A percentile compares a stretch with the other conserved stretches of the same genome.
phyloP scores from a whole-genome alignment of 257 asterid genomes.

The Nicotiana sylvestris region DNA sequence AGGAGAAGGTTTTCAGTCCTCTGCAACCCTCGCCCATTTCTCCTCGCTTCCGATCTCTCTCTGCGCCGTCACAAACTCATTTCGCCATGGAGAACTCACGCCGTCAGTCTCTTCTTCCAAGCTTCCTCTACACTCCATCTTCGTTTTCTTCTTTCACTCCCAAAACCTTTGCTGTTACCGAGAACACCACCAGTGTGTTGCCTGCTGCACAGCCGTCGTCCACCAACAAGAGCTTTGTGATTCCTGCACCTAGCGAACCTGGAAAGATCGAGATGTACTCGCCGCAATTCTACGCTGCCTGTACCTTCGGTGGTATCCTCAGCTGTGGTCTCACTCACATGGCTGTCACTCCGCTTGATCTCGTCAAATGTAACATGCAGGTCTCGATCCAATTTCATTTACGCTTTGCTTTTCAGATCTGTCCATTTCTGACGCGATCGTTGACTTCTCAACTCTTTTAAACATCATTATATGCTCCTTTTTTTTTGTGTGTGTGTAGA shows the following conservation, averaged over 20 bases:
- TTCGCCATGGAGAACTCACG: constrained; percentile 30
- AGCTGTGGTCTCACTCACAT: constrained; percentile 95
- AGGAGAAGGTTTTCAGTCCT: neutral
- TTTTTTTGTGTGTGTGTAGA: neutral
- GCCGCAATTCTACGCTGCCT: constrained; percentile 75
- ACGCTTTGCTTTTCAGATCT: neutral
- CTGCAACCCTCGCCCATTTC: neutral
- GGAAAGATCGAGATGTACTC: constrained; percentile 81
- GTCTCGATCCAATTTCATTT: constrained; percentile 17
- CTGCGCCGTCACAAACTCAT: constrained; percentile 18
- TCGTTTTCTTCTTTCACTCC: constrained; percentile 38
- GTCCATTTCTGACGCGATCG: neutral
- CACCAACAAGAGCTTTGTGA: constrained; percentile 34
- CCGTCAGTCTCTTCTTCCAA: constrained; percentile 71
- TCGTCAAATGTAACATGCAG: constrained; percentile 98
- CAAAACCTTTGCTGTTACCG: constrained; percentile 29
- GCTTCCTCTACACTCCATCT: constrained; percentile 51
- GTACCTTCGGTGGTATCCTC: constrained; percentile 80
- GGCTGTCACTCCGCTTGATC: constrained; percentile 96
- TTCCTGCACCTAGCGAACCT: constrained; percentile 70
- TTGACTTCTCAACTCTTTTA: neutral
- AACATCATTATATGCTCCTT: neutral
- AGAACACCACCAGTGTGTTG: constrained; percentile 14
- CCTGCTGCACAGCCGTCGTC: constrained; percentile 15
- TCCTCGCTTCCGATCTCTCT: constrained; percentile 1